Base-by-base conservation (phyloP, 129 eudicot genomes). In the Centrapalus pauciflorus region DNA sequence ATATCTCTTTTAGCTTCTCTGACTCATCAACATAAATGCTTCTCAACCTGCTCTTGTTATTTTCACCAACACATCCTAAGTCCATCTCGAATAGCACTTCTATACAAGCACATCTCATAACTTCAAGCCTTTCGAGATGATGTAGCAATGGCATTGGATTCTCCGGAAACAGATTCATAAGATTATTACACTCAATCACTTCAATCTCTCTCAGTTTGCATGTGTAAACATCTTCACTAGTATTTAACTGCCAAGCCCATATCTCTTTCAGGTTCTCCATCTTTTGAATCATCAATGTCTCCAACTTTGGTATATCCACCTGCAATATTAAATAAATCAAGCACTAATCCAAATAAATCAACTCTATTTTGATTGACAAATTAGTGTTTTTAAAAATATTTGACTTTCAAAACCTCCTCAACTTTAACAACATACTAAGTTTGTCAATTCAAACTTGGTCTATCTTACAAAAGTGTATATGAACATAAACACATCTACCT, bases 101-200 rank as follows among this genome's bases (percentile, higher is more conserved):
- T 10, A 66, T 17, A n/a, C 21, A 48, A 10, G 1, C 46, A 66
- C 71, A 66, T 0, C 4, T 1, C 2, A 0, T 0, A 10, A 66
- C 46, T 16, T 3, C 0, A 19, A 66, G 19, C 1, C 5, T 3
- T 28, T 45, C 45, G 0, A 48, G 59, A 29, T 48, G 32, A 29
- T 4, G 21, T 7, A 66, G 2, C 30, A 66, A 29, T 17, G 45
- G 24, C 28, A 65, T 17, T 1, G 32, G 59, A 66, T 66, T 48
- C 13, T 21, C 10, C n/a, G 59, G 66, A 60, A 60, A 34, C 16
- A 60, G 12, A 33, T 34, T 60, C 71, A 28, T 45, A 46, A 66
- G 71, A 26, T 19, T 45, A 19, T 66, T 1, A 45, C 70, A 61
- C 7, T 0, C 0, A 0, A 0, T 0, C 55, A 63, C 55, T 2